Evolutionary conservation across 164 flowering plant species (phyloP).

Genomic region (Pachysandra terminalis): DNA sequence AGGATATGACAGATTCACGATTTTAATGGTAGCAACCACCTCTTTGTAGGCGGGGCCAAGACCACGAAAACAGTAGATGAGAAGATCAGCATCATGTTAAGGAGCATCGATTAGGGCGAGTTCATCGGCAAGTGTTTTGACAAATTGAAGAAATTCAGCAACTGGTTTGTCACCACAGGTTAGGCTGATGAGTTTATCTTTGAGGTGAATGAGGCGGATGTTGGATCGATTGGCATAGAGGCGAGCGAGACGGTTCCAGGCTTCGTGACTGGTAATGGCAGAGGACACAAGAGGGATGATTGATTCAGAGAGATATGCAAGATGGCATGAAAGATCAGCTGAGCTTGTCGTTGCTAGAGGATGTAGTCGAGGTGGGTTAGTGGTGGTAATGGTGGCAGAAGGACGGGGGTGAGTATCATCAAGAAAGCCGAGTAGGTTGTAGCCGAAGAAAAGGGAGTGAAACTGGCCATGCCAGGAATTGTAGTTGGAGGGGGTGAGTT

Average conservation of each 20-base stretch:
- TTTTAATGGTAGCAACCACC: neutral
- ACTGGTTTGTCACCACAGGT: neutral
- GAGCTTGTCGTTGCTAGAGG: no score
- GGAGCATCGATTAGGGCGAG: neutral
- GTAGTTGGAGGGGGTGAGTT: no score
- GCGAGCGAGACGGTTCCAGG: neutral
- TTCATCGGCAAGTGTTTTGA: neutral
- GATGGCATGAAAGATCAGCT: no score
- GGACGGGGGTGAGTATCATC: no score
- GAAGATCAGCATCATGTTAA: neutral
- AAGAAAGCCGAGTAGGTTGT: no score
- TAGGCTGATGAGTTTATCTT: neutral
- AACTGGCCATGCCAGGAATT: no score
- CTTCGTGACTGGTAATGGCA: neutral
- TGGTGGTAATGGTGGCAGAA: no score
- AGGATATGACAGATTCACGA: neutral
- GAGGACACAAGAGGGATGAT: no score
- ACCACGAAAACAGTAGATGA: neutral
- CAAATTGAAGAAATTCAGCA: neutral
- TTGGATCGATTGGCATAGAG: neutral
- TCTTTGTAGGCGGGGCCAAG: neutral
- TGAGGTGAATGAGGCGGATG: neutral
- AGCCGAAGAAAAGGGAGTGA: no score
- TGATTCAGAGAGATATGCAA: no score
- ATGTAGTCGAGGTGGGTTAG: no score